phyloP scores from a whole-genome alignment of 192 early-diverging fungal species.

The Geosiphon pyriformis region DNA sequence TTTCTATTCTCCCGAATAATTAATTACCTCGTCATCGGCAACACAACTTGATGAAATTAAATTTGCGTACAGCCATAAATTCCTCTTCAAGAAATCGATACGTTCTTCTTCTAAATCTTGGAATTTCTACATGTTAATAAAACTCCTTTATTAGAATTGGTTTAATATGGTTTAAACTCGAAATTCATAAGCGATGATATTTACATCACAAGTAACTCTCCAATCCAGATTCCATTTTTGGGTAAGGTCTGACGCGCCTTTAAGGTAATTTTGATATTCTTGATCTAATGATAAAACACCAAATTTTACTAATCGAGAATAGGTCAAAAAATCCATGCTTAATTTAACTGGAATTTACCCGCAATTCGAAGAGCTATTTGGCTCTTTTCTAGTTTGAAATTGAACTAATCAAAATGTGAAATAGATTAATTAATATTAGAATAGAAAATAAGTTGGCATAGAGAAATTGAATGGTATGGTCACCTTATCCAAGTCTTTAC shows the following conservation, averaged over 20 bases:
- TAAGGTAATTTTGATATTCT: constrained; percentile 50
- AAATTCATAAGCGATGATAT: not conserved
- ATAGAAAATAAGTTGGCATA: not conserved
- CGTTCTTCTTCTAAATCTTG: constrained; percentile 70
- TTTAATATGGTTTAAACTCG: not conserved
- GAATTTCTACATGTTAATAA: constrained; percentile 36
- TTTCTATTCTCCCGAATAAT: no score
- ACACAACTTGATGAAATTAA: constrained; percentile 64
- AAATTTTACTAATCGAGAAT: constrained; percentile 37
- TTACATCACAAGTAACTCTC: constrained; percentile 52
- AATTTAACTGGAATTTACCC: constrained; percentile 25
- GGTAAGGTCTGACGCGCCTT: constrained; percentile 39
- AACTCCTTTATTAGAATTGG: not conserved
- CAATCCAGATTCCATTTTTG: constrained; percentile 49
- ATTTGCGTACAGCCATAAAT: constrained; percentile 69
- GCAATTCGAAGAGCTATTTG: constrained; percentile 33
- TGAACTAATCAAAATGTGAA: not conserved
- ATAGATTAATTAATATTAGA: not conserved
- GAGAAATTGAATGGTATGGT: not conserved
- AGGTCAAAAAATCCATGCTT: constrained; percentile 37
- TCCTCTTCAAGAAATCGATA: constrained; percentile 59
- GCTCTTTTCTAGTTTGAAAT: constrained; percentile 38
- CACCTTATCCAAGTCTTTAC: constrained; percentile 40
- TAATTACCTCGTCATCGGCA: constrained; percentile 65
- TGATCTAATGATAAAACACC: constrained; percentile 31